Base-by-base conservation (phyloP, 208 protist species). In the Angomonas deanei region DNA sequence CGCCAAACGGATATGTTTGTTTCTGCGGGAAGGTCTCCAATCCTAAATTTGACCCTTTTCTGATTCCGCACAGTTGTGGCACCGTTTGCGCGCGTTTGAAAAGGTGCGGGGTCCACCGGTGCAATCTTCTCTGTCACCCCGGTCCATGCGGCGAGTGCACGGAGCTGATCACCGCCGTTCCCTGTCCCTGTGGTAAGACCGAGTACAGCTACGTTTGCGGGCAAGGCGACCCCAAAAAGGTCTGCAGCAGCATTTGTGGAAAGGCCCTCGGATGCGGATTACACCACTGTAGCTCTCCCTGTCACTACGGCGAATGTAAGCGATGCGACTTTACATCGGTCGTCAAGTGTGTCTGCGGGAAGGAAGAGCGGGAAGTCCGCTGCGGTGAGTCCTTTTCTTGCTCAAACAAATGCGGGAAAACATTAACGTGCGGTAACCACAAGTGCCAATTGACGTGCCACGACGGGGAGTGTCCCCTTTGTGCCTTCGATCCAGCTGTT, bases 1-100 rank as follows among this genome's bases (percentile, higher is more conserved):
- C 68, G 34, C 59, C 70, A 32, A 30, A 61, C 2, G 61, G 56
- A 0, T 74, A 83, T 46, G 61, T 60, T 26, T 93, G 86, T 61
- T 93, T 91, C 64, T 93, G 86, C 63, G 78, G 76, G 1, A 90
- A 88, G 57, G 49, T 72, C n/a, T 46, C 47, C 1, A 72, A 81
- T 47, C 86, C 86, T 1, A 61, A 69, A 50, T 83, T 82, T 65
- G 76, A 88, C 57, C 81, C 83, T 5, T 72, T 88, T 42, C 47
- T 91, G 33, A 87, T 72, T 0, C 87, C 87, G 6, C 87, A 93
- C 70, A 88, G 76, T n/a, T 93, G 87, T 32, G 87, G 84, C 0
- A 67, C 78, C n/a, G 66, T 32, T 17, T 93, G 87, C 47, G 87
- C 68, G 23, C 72, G 77, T 5, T 24, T 17, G 15, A 63, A 82